phyloP scores from a whole-genome alignment of 2,329 filamentous ascomycete species.

The Fusarium kyushuense region DNA sequence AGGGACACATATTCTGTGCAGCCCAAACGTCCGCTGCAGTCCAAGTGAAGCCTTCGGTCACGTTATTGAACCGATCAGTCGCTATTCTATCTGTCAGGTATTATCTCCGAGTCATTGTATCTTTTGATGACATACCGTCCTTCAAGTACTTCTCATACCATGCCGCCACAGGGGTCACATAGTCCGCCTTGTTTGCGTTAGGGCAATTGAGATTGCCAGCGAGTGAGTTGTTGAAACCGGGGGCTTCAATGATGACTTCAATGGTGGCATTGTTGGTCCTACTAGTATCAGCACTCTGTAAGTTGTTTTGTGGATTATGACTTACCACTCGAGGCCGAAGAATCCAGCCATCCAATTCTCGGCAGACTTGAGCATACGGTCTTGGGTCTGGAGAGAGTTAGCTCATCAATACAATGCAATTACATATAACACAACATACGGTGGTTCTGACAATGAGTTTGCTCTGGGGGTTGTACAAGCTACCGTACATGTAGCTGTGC shows the following conservation, averaged over 20 bases:
- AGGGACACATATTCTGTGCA: constrained; percentile 79
- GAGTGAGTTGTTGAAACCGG: constrained; percentile 76
- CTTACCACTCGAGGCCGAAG: constrained; percentile 77
- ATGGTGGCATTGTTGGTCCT: constrained; percentile 77
- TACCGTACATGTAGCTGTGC: constrained; percentile 79
- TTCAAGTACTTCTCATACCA: constrained; percentile 75
- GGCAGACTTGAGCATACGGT: constrained; percentile 81
- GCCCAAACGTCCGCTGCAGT: constrained; percentile 72
- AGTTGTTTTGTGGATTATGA: too few species aligned
- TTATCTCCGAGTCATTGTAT: neutral
- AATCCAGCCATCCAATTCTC: constrained; percentile 85
- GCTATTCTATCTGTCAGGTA: constrained; percentile 55
- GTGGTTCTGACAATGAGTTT: constrained; percentile 81
- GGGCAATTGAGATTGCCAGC: constrained; percentile 76
- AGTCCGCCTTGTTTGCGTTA: constrained; percentile 67
- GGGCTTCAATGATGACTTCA: constrained; percentile 76
- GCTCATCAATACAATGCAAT: neutral
- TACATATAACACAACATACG: constrained; percentile 47
- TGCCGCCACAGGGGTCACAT: constrained; percentile 64
- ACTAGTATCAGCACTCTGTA: constrained; percentile 8
- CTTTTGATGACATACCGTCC: constrained; percentile 58
- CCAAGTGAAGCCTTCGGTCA: constrained; percentile 72
- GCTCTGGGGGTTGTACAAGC: constrained; percentile 76
- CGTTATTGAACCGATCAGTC: constrained; percentile 67
- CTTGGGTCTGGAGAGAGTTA: constrained; percentile 67